A percentile compares a stretch with the other conserved stretches of the same genome.
phyloP scores from a whole-genome alignment of 2,329 filamentous ascomycete genomes.

The Alternaria sp. region DNA sequence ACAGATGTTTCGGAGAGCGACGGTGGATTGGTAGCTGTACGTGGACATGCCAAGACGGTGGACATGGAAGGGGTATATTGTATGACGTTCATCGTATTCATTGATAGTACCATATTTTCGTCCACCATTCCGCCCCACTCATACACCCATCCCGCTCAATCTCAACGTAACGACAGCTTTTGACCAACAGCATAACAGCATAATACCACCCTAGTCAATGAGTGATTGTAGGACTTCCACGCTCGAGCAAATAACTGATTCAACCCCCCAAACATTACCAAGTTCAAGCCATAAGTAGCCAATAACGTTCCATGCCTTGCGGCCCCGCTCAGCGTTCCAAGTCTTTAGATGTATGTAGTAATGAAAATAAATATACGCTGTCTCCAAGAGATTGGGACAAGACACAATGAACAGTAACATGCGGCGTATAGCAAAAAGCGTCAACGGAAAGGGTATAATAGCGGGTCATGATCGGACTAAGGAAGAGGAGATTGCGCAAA shows the following conservation, averaged over 20 bases:
- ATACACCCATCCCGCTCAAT: neutral
- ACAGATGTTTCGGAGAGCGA: neutral
- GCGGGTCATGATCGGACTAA: slow-evolving; percentile 31
- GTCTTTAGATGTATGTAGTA: slow-evolving; percentile 28
- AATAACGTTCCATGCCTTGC: slow-evolving; percentile 29
- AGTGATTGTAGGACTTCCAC: slow-evolving; percentile 13
- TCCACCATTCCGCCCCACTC: neutral
- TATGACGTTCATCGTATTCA: slow-evolving; percentile 17
- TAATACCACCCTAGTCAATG: slow-evolving; percentile 12
- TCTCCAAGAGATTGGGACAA: slow-evolving; percentile 7
- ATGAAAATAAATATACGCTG: slow-evolving; percentile 17
- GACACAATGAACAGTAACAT: slow-evolving; percentile 16
- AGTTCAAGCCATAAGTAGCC: slow-evolving; percentile 13
- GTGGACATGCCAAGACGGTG: neutral
- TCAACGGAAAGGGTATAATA: slow-evolving; percentile 43
- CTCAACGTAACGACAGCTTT: slow-evolving; percentile 18
- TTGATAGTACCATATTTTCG: slow-evolving; percentile 16
- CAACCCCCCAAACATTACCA: slow-evolving; percentile 17
- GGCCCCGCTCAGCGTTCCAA: slow-evolving; percentile 27
- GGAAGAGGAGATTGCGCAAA: slow-evolving; percentile 15
- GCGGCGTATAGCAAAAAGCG: slow-evolving; percentile 8
- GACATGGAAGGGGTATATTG: neutral
- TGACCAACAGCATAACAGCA: slow-evolving; percentile 2
- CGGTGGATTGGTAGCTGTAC: neutral
- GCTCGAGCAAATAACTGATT: slow-evolving; percentile 1